Conservation (phyloP, 73 alveolate genomes). For the Diophrys appendiculata region DNA sequence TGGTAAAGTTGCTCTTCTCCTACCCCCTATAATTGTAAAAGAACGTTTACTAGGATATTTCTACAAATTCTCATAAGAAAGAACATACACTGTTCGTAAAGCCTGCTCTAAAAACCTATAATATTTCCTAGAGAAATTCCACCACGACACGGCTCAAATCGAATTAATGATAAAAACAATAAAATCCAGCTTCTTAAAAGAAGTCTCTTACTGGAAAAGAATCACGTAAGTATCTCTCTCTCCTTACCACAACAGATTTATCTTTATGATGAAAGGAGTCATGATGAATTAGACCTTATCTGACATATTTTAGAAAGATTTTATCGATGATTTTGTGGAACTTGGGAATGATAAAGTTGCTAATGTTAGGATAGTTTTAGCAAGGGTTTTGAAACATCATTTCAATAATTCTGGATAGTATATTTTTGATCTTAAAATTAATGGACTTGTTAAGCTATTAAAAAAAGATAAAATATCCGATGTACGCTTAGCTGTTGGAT, state of each 20-base stretch:
- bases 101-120: constrained; percentile 26
- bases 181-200: constrained; percentile 35
- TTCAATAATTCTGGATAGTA: constrained; percentile 39
- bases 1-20: constrained; percentile 37
- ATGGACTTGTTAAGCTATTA: constrained; percentile 33
- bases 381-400: constrained; percentile 37
- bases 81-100: constrained; percentile 27
- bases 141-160: constrained; percentile 15
- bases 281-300: constrained; percentile 34
- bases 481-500: constrained; percentile 16
- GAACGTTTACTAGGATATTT: constrained; percentile 30
- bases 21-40: constrained; percentile 27
- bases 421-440: constrained; percentile 44
- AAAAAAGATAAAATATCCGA: constrained; percentile 32
- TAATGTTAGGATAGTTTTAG: constrained; percentile 46
- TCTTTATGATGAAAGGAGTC: constrained; percentile 49
- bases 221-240: constrained; percentile 2
- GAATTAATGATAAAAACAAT: constrained; percentile 22
- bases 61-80: constrained; percentile 46
- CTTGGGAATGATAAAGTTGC: constrained; percentile 43
- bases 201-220: constrained; percentile 39
- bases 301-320: constrained; percentile 26
- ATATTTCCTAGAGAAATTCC: constrained; percentile 32
- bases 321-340: constrained; percentile 36
- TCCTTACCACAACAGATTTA: neutral